Conservation (phyloP, 169 alveolate species). For the Plasmodium gaboni region DNA sequence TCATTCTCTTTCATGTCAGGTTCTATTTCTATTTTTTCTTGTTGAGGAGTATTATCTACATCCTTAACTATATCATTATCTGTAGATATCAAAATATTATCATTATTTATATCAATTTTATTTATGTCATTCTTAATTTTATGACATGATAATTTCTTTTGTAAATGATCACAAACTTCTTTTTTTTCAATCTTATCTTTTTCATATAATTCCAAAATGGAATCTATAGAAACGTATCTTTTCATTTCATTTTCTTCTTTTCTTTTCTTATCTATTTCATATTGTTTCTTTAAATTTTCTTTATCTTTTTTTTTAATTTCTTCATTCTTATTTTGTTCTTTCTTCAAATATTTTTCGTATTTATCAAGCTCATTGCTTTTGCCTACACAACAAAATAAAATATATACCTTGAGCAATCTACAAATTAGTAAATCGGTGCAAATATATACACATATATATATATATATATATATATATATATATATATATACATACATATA, state of each 20-base stretch:
- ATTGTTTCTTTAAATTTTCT: slow-evolving; percentile 24
- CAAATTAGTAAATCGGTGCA: neutral
- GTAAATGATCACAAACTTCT: neutral
- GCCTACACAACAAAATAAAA: slow-evolving; percentile 7
- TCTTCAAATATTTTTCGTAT: slow-evolving; percentile 32
- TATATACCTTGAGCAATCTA: neutral
- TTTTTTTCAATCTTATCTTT: neutral
- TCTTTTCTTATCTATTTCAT: slow-evolving; percentile 14
- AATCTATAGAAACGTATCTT: slow-evolving; percentile 25
- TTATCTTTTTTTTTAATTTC: slow-evolving; percentile 13
- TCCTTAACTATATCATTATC: no score
- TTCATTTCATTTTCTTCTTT: slow-evolving; percentile 20
- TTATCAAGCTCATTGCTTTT: slow-evolving; percentile 1
- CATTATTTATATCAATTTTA: neutral
- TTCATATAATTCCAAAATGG: neutral
- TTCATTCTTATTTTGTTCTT: slow-evolving; percentile 7
- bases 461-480: neutral
- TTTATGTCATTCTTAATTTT: neutral
- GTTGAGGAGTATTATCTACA: neutral
- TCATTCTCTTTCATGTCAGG: neutral
- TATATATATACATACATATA: neutral
- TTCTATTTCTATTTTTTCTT: neutral
- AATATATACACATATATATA: neutral
- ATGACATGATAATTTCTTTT: neutral
- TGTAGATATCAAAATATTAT: no score